phyloP scores from a whole-genome alignment of 371 early-diverging fungal species.

The Lichtheimia ornata region DNA sequence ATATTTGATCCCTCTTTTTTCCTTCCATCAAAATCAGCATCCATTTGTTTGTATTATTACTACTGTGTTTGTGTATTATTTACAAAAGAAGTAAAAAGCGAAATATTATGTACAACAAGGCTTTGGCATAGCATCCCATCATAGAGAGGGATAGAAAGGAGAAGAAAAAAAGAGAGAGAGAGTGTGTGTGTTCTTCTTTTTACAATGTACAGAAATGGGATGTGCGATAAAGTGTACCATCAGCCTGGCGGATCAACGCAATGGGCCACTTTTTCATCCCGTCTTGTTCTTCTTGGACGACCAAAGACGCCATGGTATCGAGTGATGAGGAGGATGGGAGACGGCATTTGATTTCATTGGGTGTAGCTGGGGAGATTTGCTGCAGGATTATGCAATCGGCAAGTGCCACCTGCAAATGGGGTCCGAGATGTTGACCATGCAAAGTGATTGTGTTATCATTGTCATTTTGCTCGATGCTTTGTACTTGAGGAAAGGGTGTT shows the following conservation, averaged over 20 bases:
- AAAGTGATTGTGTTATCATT: constrained; percentile 32
- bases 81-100: neutral
- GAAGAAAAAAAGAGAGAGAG: neutral
- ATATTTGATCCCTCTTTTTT: neutral
- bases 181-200: neutral
- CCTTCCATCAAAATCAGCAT: neutral
- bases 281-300: neutral
- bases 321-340: neutral
- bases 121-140: neutral
- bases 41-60: neutral
- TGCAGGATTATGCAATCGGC: neutral
- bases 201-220: constrained; percentile 15
- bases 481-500: constrained; percentile 18
- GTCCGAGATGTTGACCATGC: constrained; percentile 47
- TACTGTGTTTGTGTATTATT: neutral
- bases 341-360: constrained; percentile 4
- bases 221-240: constrained; percentile 25
- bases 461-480: constrained; percentile 1
- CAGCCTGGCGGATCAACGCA: constrained; percentile 17
- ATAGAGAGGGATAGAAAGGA: neutral
- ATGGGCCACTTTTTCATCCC: constrained; percentile 12
- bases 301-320: neutral
- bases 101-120: constrained; percentile 5
- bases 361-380: neutral
- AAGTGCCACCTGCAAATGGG: neutral